Base-by-base conservation (phyloP, 2,329 filamentous ascomycete species). In the Seiridium cupressi region DNA sequence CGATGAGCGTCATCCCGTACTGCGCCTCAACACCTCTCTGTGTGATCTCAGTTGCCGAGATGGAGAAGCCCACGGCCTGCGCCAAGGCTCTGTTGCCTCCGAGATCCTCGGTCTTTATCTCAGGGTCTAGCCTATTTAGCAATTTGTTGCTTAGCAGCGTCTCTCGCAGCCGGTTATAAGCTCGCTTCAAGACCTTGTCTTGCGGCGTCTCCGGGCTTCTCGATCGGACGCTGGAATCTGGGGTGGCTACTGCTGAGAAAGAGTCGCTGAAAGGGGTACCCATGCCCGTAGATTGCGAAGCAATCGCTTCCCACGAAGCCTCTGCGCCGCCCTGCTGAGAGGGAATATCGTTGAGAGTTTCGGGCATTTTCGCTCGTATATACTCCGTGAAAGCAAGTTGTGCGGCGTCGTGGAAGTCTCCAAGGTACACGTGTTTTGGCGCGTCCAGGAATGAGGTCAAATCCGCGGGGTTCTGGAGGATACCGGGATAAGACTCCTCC, bases 21-120 rank as follows among this genome's bases (percentile, higher is more conserved):
- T 90, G 85, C 31, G 88, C 87, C 66, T 92, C 90, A 3, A 92
- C 81, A 5, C 95, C 95, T 67, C 95, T 89, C 72, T 97, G 93
- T 64, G 93, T 89, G 65, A 98, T 97, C 76, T 99, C 95, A 3
- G 91, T 88, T 0, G 93, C 88, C 7, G 93, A 89, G 61, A 99
- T 93, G 0, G 93, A 94, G 71, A 88, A 92, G 2, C 92, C 94
- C 11, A 97, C 86, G 1, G 87, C 80, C 60, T 82, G 81, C 11
- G 87, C 84, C 9, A 93, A 74, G 1, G 83, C 82, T 66, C 90
- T 87, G 60, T 83, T 84, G 31, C 73, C 76, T 59, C 75, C 77
- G 4, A 89, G 72, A 59, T 85, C 79, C 55, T 81, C 77, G 13
- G 69, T 67, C 44, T 68, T 70, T 51, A 70, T 70, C 44, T 74